Evolutionary conservation across 2,329 filamentous ascomycete species (phyloP).

Genomic region (Pleurostoma richardsiae): DNA sequence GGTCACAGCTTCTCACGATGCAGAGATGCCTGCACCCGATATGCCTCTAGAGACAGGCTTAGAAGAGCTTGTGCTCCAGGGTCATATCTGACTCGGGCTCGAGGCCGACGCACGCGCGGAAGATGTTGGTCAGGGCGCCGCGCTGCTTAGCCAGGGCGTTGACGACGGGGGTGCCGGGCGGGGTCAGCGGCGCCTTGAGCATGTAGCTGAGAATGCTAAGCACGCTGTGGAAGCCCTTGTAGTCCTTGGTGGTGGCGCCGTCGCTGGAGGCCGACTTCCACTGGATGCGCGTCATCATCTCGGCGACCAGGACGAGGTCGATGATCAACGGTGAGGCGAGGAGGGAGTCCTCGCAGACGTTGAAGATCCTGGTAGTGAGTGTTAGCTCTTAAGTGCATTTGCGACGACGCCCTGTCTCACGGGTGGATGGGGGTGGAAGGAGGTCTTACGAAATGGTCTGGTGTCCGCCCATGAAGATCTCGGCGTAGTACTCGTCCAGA

Average conservation of each 20-base stretch:
- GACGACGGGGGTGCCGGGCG: conserved; percentile 89
- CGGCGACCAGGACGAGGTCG: conserved; percentile 84
- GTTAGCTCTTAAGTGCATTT: conserved; percentile 8
- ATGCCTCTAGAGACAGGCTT: not conserved
- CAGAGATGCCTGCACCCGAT: not conserved
- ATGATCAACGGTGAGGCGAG: conserved; percentile 96
- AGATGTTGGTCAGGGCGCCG: conserved; percentile 91
- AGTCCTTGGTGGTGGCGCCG: conserved; percentile 56
- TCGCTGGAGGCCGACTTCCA: conserved; percentile 66
- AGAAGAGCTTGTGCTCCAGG: conserved; percentile 11
- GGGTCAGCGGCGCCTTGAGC: conserved; percentile 93
- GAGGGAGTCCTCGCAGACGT: conserved; percentile 97
- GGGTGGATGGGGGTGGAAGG: too few species aligned
- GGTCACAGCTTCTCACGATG: too few species aligned
- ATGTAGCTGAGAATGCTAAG: conserved; percentile 98
- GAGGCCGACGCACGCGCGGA: conserved; percentile 93
- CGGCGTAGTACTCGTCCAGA: conserved; percentile 97
- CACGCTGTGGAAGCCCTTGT: conserved; percentile 93
- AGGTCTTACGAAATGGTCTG: conserved; percentile 78
- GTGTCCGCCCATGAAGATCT: conserved; percentile 98
- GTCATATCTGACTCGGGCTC: conserved; percentile 96
- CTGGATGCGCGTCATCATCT: conserved; percentile 98
- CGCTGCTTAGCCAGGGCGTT: conserved; percentile 97
- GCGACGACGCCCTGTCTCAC: too few species aligned
- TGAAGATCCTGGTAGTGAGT: conserved; percentile 68